phyloP scores from a whole-genome alignment of 148 eudicot genomes.

The Talinum fruticosum region DNA sequence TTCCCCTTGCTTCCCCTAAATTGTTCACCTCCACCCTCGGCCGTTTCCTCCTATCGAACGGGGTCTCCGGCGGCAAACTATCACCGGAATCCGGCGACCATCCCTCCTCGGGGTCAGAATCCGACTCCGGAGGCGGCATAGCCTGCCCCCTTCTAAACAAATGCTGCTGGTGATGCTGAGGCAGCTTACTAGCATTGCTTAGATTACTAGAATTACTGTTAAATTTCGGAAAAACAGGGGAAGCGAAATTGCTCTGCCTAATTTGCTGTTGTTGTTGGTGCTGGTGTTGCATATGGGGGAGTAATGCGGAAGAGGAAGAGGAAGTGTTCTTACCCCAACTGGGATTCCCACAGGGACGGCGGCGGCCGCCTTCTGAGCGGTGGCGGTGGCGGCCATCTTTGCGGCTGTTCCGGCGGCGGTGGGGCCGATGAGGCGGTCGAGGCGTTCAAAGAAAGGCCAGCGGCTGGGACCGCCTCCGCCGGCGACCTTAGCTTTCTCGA shows the following conservation, averaged over 20 bases:
- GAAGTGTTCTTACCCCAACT: constrained; percentile 34
- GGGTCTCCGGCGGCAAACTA: constrained; percentile 53
- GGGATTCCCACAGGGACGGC: constrained; percentile 64
- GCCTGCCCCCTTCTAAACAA: constrained; percentile 22
- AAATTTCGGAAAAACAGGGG: constrained; percentile 1
- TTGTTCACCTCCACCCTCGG: constrained; percentile 29
- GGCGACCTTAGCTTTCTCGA: constrained; percentile 52
- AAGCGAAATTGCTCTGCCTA: constrained; percentile 8
- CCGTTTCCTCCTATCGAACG: constrained; percentile 35
- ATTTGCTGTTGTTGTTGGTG: constrained; percentile 10
- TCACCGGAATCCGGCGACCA: constrained; percentile 54
- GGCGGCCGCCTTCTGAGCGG: not conserved
- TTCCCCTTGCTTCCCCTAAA: constrained; percentile 12
- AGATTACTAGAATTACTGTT: not conserved
- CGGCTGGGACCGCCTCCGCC: constrained; percentile 41
- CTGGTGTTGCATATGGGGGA: constrained; percentile 16
- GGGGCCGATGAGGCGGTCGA: constrained; percentile 63
- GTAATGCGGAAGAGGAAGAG: not conserved
- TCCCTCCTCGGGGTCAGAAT: constrained; percentile 42
- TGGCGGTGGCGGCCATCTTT: not conserved
- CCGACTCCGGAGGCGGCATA: constrained; percentile 37
- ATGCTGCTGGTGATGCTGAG: constrained; percentile 19
- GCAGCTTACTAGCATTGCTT: constrained; percentile 8
- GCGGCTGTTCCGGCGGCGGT: constrained; percentile 25
- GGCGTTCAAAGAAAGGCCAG: constrained; percentile 62